phyloP scores from a whole-genome alignment of 2,329 filamentous ascomycete species.

The Simplicillium aogashimaense region DNA sequence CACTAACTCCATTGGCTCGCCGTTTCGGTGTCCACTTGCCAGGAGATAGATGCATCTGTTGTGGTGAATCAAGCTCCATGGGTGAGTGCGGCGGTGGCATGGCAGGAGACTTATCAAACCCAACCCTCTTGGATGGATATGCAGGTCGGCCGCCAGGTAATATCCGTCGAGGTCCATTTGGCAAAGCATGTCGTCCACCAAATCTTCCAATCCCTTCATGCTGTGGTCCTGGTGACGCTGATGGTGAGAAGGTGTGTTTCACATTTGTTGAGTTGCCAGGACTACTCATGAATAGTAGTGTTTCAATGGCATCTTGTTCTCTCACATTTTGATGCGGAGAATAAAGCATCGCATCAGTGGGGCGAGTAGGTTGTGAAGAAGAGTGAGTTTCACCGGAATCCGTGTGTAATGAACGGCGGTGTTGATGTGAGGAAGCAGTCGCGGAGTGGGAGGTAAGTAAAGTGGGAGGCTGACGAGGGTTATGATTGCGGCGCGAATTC shows the following conservation, averaged over 20 bases:
- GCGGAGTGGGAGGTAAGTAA: conserved; percentile 39
- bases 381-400: conserved; percentile 24
- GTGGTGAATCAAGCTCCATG: conserved; percentile 36
- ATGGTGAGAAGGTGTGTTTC: conserved; percentile 42
- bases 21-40: conserved; percentile 29
- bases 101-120: conserved; percentile 35
- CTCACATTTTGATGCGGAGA: conserved; percentile 57
- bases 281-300: conserved; percentile 72
- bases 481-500: conserved; percentile 40
- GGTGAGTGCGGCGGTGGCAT: conserved; percentile 26
- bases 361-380: conserved; percentile 23
- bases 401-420: conserved; percentile 28
- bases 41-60: conserved; percentile 15
- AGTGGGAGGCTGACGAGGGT: conserved; percentile 36
- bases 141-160: conserved; percentile 38
- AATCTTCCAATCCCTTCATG: conserved; percentile 8
- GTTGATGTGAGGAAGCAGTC: conserved; percentile 26
- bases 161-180: conserved; percentile 40
- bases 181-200: conserved; percentile 26
- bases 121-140: conserved; percentile 31
- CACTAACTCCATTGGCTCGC: conserved; percentile 28
- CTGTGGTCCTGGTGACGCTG: conserved; percentile 23
- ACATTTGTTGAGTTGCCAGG: conserved; percentile 60
- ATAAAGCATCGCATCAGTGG: conserved; percentile 46
- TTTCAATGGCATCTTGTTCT: conserved; percentile 75